These are phyloP conservation scores for Aristolochia contorta DNA, from an alignment of 164 flowering plant species.

Conservation along the genomic window DNA sequence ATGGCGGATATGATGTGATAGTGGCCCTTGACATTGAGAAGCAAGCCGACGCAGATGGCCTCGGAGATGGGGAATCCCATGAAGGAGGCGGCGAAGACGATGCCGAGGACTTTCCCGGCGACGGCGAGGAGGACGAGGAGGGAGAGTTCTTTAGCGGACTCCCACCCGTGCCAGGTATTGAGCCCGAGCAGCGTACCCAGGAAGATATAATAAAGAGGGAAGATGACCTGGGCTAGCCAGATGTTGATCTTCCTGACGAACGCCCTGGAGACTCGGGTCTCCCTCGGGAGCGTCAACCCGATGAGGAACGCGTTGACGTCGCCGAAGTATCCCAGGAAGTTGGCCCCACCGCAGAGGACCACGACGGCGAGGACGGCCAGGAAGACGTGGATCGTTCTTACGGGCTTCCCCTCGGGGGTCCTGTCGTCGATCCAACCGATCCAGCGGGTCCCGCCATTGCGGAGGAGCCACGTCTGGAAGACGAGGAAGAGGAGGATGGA, in stretches of 20 bases:
- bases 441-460: conserved; percentile 25
- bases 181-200: conserved; percentile 34
- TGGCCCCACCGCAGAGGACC: conserved; percentile 17
- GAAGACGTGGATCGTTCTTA: conserved; percentile 49
- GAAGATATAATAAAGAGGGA: conserved; percentile 52
- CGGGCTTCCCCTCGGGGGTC: conserved; percentile 55
- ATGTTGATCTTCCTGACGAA: conserved; percentile 36
- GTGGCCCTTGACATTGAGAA: conserved; percentile 54
- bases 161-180: neutral
- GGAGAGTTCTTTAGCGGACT: conserved; percentile 8
- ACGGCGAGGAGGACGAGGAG: conserved; percentile 15
- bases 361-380: conserved; percentile 34
- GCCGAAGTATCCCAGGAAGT: conserved; percentile 19
- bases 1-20: conserved; percentile 37
- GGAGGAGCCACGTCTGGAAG: conserved; percentile 23
- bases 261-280: conserved; percentile 49
- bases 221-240: conserved; percentile 8
- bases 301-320: conserved; percentile 46
- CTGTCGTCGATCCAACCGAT: conserved; percentile 45
- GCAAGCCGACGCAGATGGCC: conserved; percentile 40
- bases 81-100: conserved; percentile 26
- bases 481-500: conserved; percentile 3
- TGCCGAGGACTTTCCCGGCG: conserved; percentile 43
- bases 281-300: conserved; percentile 44
- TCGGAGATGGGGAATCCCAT: conserved; percentile 44